Percentiles rank a stretch among this genome's conserved stretches.
Evolutionary conservation across 371 early-diverging fungal genomes (phyloP).

Genomic region (Umbelopsis sp.): DNA sequence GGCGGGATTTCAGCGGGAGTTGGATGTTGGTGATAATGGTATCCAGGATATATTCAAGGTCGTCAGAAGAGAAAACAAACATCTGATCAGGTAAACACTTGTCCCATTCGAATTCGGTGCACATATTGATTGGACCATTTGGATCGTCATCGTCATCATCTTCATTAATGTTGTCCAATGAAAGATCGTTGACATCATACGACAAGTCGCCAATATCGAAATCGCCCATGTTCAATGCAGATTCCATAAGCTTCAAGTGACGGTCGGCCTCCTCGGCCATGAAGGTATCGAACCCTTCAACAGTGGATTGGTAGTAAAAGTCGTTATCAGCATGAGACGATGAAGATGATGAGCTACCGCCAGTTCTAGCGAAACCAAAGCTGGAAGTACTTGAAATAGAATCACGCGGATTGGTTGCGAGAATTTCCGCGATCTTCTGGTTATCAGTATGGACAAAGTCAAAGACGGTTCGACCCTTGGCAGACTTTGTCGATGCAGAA

Average conservation of each 20-base stretch:
- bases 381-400: slow-evolving; percentile 52
- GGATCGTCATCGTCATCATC: slow-evolving; percentile 27
- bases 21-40: slow-evolving; percentile 68
- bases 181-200: slow-evolving; percentile 26
- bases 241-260: slow-evolving; percentile 44
- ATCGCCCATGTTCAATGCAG: slow-evolving; percentile 37
- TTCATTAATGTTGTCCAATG: slow-evolving; percentile 24
- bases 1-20: slow-evolving; percentile 52
- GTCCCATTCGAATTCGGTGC: slow-evolving; percentile 75
- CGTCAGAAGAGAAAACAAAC: slow-evolving; percentile 83
- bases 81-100: slow-evolving; percentile 83
- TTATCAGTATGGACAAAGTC: slow-evolving; percentile 73
- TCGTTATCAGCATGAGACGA: slow-evolving; percentile 44
- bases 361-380: slow-evolving; percentile 29
- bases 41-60: slow-evolving; percentile 72
- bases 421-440: slow-evolving; percentile 54
- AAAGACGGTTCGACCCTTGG: slow-evolving; percentile 75
- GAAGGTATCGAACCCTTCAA: slow-evolving; percentile 45
- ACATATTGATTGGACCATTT: slow-evolving; percentile 16
- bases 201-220: slow-evolving; percentile 25
- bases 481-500: slow-evolving; percentile 63
- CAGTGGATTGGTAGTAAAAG: slow-evolving; percentile 53
- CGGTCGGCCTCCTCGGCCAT: slow-evolving; percentile 58
- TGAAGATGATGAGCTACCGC: slow-evolving; percentile 37
- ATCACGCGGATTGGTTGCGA: slow-evolving; percentile 56